Percentiles rank a stretch among this genome's conserved stretches.
Evolutionary conservation across 768 basidiomycete species (phyloP).

Genomic region (Glaciozyma antarctica): DNA sequence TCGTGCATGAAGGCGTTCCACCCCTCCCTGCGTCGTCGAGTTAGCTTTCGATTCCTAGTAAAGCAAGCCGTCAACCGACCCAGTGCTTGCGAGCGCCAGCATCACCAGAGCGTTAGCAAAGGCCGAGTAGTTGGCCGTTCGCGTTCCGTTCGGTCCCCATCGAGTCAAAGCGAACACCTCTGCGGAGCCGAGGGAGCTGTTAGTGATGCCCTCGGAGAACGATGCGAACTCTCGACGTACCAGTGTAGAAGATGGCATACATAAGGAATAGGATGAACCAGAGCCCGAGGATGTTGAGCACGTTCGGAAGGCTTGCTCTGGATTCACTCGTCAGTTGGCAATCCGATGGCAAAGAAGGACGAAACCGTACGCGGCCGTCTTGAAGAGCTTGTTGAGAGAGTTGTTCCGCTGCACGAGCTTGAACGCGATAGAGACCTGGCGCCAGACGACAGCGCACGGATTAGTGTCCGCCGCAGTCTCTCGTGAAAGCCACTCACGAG

Average conservation of each 20-base stretch:
- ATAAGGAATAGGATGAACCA: slow-evolving; percentile 88
- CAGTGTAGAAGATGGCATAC: slow-evolving; percentile 64
- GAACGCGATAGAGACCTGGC: slow-evolving; percentile 59
- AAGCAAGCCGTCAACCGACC: not conserved
- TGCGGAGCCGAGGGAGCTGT: slow-evolving; percentile 38
- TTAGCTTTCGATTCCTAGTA: not conserved
- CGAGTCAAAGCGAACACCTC: slow-evolving; percentile 89
- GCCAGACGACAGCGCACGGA: too few species aligned
- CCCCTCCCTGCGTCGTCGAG: slow-evolving; percentile 54
- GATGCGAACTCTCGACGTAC: too few species aligned
- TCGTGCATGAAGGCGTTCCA: slow-evolving; percentile 99
- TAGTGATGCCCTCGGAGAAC: too few species aligned
- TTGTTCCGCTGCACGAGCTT: slow-evolving; percentile 85
- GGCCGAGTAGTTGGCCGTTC: slow-evolving; percentile 65
- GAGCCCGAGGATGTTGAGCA: slow-evolving; percentile 69
- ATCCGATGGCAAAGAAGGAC: not conserved
- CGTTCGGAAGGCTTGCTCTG: slow-evolving; percentile 42
- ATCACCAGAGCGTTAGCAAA: slow-evolving; percentile 74
- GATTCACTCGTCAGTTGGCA: slow-evolving; percentile 4
- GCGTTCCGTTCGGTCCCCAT: slow-evolving; percentile 61
- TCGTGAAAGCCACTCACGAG: slow-evolving; percentile 46
- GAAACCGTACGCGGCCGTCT: slow-evolving; percentile 73
- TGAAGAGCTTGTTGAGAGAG: slow-evolving; percentile 87
- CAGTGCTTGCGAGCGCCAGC: slow-evolving; percentile 49
- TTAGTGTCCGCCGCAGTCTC: too few species aligned